Base-by-base conservation (phyloP, 345 rosid genomes). In the Ricinus communis region DNA sequence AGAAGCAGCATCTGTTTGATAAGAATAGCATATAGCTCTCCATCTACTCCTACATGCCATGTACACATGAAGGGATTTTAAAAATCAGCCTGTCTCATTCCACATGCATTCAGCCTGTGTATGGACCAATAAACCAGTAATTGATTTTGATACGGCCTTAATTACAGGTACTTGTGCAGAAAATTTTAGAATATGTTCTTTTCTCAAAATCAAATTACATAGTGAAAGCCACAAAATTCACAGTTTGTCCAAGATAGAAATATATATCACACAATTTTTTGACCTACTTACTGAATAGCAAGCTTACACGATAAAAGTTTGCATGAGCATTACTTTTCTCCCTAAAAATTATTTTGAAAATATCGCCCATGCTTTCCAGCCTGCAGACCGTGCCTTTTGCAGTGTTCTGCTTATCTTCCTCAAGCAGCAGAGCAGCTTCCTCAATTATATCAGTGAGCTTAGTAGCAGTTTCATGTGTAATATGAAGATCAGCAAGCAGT, bases 401-500 rank as follows among this genome's bases (percentile, higher is more conserved):
- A 67, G 73, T 86, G 60, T 82, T 82, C 76, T 80, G 86, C 74
- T 87, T 92, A 71, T 88, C 93, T 80, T 95, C 97, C 79, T 87
- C 84, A 28, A 95, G 83, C 59, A 92, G 88, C 69, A 76, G 76
- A 70, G 80, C 82, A 75, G 96, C 99, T 58, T 86, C 91, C 85
- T 92, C 91, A 51, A 90, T 80, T 52, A 80, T 90, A 68, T 70
- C 83, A 62, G 86, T 86, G 75, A 92, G 89, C 78, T 89, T 89
- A 68, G 87, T 77, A 62, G 90, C 85, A 81, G 97, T 95, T 67
- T 86, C 86, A 57, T 82, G 83, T 22, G 90, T 90, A 76, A 95
- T 88, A 80, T 92, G 91, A 53, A 95, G 93, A 66, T 86, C 91
- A 67, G 85, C 76, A 66, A 92, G 91, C 72, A 95, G 66, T 71